Base-by-base conservation (phyloP, 257 asterid species). In the Scutellaria baicalensis region DNA sequence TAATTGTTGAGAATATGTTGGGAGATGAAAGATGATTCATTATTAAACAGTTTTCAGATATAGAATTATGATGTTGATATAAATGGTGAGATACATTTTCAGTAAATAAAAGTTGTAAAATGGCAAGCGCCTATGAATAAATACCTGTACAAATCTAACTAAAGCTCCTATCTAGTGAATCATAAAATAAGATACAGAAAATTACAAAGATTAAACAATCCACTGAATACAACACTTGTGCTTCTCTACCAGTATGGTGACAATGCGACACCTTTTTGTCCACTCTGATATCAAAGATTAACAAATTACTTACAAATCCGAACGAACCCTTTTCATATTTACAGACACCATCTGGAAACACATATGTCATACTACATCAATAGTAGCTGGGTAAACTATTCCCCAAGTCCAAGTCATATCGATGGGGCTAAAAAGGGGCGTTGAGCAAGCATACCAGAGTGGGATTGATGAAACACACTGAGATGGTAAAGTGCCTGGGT, bases 381-480 rank as follows among this genome's bases (percentile, higher is more conserved):
- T 59, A 8, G 9, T 13, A 13, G 21, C 33, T 27, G 33, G 33
- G 40, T 9, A 20, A 31, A 39, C 2, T n/a, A n/a, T n/a, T n/a
- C n/a, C 3, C 36, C 54, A 39, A 23, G 6, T 18, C 66, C 36
- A 4, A 39, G 4, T 40, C 23, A 50, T 38, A 56, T n/a, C 38
- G 72, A 71, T 8, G 74, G 61, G 13, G 73, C 80, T 57, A 67
- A 74, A 62, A 78, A 59, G 18, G 80, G 88, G 52, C 83, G 70
- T 45, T 80, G 87, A 68, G 71, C 82, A 71, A 86, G 89, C 78
- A 84, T 75, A 51, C 96, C 96, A 18, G 91, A 79, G 63, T 80
- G 87, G 8, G 88, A 78, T 20, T 78, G 86, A 47, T 86, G 95
- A 79, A 84, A 91, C 76, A 87, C 88, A 50, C 85, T 82, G 8